Conservation (phyloP, 495 filamentous ascomycete genomes). For the Penicillium paradoxum region DNA sequence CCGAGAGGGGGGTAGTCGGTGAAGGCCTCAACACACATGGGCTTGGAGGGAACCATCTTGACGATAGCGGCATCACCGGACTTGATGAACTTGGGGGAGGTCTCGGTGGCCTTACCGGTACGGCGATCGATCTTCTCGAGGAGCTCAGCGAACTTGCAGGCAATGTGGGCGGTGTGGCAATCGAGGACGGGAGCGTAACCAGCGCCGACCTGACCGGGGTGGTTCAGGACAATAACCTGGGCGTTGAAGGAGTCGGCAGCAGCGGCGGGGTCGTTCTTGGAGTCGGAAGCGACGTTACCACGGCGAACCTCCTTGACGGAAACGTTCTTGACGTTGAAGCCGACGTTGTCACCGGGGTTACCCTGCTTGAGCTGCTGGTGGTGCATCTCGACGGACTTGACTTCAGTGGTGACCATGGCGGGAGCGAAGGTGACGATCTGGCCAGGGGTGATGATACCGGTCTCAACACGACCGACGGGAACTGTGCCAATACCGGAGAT, state of each 20-base stretch:
- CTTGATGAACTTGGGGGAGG: constrained; percentile 97
- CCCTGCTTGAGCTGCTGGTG: constrained; percentile 98
- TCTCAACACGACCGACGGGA: constrained; percentile 99
- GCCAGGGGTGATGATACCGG: constrained; percentile 93
- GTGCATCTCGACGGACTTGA: constrained; percentile 99
- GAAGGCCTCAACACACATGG: constrained; percentile 99
- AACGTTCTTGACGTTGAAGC: constrained; percentile 99
- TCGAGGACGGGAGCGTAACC: constrained; percentile 98
- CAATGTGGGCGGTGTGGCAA: constrained; percentile 99
- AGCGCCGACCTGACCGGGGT: constrained; percentile 98
- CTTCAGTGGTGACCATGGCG: constrained; percentile 98
- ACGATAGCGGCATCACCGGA: constrained; percentile 99
- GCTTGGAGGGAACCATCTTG: constrained; percentile 99
- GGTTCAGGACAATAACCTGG: constrained; percentile 99
- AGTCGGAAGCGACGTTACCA: constrained; percentile 99
- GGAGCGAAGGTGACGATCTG: constrained; percentile 90
- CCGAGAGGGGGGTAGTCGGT: constrained; percentile 98
- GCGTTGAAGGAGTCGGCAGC: constrained; percentile 92
- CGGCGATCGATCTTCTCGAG: constrained; percentile 99
- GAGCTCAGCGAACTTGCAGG: constrained; percentile 99
- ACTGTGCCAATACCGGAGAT: constrained; percentile 99
- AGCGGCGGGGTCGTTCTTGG: constrained; percentile 97
- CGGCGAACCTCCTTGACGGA: constrained; percentile 99
- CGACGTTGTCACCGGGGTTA: constrained; percentile 98
- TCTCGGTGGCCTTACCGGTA: constrained; percentile 96